Base-by-base conservation (phyloP, 2,329 filamentous ascomycete genomes). In the Purpureocillium lavendulum region DNA sequence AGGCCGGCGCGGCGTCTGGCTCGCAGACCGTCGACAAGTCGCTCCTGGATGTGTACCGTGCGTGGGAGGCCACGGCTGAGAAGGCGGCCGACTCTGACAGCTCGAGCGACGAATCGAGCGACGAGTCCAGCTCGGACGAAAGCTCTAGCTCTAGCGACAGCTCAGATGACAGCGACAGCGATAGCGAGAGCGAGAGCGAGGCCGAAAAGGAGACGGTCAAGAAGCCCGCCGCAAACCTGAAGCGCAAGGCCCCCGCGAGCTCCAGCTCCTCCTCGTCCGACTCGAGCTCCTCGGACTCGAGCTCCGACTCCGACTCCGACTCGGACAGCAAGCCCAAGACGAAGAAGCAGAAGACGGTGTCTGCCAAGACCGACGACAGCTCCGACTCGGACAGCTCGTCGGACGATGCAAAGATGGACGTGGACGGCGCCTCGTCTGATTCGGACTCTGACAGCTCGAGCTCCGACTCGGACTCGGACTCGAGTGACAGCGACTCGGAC, bases 301-400 rank as follows among this genome's bases (percentile, higher is more conserved):
- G 54, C 11, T 64, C 60, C 4, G 52, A 50, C 31, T 59, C 56
- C 32, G 49, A 49, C 12, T 62, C 61, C 1, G 57, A 62, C 35
- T 70, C 69, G 14, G 63, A 70, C 30, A 65, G 65, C 31, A 64
- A 71, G 42, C 71, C 68, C 4, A 64, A 65, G 43, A 48, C 60
- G 18, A 80, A 80, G 64, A 80, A 77, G 59, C 56, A 57, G 45
- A 70, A 67, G 55, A 64, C 61, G 24, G 66, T 35, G 4, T 31
- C 42, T 15, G 26, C 42, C n/a, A 40, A 47, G 18, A 40, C 42
- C 28, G 38, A 42, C 28, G 38, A 42, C 24, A 40, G 44, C 30
- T 42, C 43, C 14, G 45, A 46, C 43, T 51, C 46, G 5, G 38
- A 44, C 36, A 44, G 36, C 17, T 38, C 37, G 3, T 39, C 41